These are phyloP conservation scores for Fraxinus angustifolia DNA, from an alignment of 305 asterid species.

Conservation along the genomic window DNA sequence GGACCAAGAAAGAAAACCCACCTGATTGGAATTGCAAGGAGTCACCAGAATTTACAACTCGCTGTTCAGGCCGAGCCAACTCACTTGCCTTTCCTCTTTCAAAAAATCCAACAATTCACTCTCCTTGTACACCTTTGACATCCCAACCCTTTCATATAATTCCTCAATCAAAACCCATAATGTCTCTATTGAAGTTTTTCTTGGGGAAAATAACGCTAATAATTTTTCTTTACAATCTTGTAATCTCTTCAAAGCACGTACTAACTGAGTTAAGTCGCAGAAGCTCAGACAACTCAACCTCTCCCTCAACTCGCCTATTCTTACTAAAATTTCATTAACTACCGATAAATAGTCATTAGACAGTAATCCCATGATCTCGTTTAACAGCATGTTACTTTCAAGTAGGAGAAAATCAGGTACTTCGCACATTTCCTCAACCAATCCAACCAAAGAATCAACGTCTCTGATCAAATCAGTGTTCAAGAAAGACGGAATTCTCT, in stretches of 20 bases:
- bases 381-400: slow-evolving; percentile 36
- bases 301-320: slow-evolving; percentile 58
- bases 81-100: slow-evolving; percentile 37
- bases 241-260: slow-evolving; percentile 50
- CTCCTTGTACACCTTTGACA: slow-evolving; percentile 27
- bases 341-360: slow-evolving; percentile 43
- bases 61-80: slow-evolving; percentile 63
- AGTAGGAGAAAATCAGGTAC: slow-evolving; percentile 39
- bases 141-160: slow-evolving; percentile 37
- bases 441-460: slow-evolving; percentile 42
- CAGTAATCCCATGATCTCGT: slow-evolving; percentile 43
- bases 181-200: slow-evolving; percentile 47
- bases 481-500: slow-evolving; percentile 38
- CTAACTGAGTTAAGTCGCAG: slow-evolving; percentile 59
- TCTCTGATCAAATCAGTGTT: slow-evolving; percentile 54
- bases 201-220: slow-evolving; percentile 23
- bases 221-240: slow-evolving; percentile 50
- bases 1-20: slow-evolving; percentile 20
- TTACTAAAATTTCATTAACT: slow-evolving; percentile 44
- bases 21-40: slow-evolving; percentile 49
- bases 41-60: slow-evolving; percentile 32
- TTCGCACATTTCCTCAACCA: slow-evolving; percentile 54
- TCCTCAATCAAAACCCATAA: slow-evolving; percentile 51
- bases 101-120: slow-evolving; percentile 34
- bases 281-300: slow-evolving; percentile 54